phyloP scores from a whole-genome alignment of 805 yeast species.

The Sugiyamaella smithiae region DNA sequence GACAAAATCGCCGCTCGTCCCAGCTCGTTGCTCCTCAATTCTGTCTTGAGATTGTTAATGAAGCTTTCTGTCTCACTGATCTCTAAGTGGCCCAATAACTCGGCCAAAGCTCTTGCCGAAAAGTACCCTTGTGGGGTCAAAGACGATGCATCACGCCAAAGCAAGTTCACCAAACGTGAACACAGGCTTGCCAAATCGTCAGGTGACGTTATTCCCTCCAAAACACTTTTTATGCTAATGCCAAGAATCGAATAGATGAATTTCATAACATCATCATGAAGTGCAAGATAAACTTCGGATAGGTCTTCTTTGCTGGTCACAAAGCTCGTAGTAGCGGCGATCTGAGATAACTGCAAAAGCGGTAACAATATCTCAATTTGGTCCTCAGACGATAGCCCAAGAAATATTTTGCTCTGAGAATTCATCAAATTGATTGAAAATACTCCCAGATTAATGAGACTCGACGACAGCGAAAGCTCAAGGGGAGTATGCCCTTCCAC shows the following conservation, averaged over 20 bases:
- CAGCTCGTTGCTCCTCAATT: background rate
- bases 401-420: background rate
- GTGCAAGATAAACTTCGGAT: background rate
- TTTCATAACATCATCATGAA: slow-evolving; percentile 7
- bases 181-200: too few species aligned
- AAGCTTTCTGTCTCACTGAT: background rate
- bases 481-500: background rate
- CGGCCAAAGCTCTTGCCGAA: slow-evolving; percentile 11
- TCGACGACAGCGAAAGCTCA: background rate
- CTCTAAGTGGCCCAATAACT: background rate
- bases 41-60: background rate
- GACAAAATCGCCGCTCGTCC: slow-evolving; percentile 7
- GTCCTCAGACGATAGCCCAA: background rate
- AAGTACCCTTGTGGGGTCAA: slow-evolving; percentile 11
- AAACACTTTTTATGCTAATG: background rate
- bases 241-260: background rate
- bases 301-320: background rate
- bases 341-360: background rate
- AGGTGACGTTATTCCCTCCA: background rate
- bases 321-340: background rate
- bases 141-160: slow-evolving; percentile 7
- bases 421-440: background rate
- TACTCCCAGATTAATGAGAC: background rate
- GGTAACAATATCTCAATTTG: background rate
- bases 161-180: slow-evolving; percentile 1